These are phyloP conservation scores for Colletotrichum sp. DNA, from an alignment of 2,329 filamentous ascomycete genomes.

Conservation along the genomic window DNA sequence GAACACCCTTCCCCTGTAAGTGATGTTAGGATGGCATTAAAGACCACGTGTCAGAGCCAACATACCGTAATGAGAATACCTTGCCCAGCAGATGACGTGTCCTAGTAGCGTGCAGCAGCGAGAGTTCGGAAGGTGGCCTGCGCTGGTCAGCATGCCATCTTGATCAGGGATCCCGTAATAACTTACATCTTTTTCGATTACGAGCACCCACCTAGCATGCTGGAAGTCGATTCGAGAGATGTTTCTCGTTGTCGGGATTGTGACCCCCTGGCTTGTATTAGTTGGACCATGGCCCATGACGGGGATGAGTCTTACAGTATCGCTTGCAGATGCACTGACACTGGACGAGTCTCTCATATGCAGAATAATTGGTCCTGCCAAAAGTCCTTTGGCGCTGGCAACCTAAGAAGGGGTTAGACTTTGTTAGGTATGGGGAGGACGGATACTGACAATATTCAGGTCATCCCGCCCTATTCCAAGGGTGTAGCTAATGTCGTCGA, in stretches of 20 bases:
- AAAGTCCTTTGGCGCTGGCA: slow-evolving; percentile 75
- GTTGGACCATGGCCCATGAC: background rate
- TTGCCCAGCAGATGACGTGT: slow-evolving; percentile 48
- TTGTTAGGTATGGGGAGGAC: background rate
- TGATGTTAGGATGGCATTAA: background rate
- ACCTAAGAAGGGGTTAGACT: slow-evolving; percentile 49
- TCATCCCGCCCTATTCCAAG: slow-evolving; percentile 67
- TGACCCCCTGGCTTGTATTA: slow-evolving; percentile 52
- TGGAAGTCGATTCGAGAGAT: slow-evolving; percentile 56
- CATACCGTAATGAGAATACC: slow-evolving; percentile 73
- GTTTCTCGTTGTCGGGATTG: slow-evolving; percentile 61
- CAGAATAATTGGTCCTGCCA: slow-evolving; percentile 63
- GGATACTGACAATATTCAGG: slow-evolving; percentile 69
- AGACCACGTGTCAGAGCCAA: too few relatives aligned
- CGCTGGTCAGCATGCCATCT: slow-evolving; percentile 14
- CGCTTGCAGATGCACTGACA: slow-evolving; percentile 30
- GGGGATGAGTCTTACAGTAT: slow-evolving; percentile 29
- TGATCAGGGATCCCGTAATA: too few relatives aligned
- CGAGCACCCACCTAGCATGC: slow-evolving; percentile 66
- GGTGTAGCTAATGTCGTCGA: slow-evolving; percentile 77
- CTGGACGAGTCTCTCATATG: slow-evolving; percentile 13
- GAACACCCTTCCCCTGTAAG: slow-evolving; percentile 78
- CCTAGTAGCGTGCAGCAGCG: slow-evolving; percentile 61
- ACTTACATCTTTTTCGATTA: slow-evolving; percentile 79
- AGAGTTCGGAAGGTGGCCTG: slow-evolving; percentile 79